phyloP scores from a whole-genome alignment of 257 asterid genomes.

The Solanum habrochaites region DNA sequence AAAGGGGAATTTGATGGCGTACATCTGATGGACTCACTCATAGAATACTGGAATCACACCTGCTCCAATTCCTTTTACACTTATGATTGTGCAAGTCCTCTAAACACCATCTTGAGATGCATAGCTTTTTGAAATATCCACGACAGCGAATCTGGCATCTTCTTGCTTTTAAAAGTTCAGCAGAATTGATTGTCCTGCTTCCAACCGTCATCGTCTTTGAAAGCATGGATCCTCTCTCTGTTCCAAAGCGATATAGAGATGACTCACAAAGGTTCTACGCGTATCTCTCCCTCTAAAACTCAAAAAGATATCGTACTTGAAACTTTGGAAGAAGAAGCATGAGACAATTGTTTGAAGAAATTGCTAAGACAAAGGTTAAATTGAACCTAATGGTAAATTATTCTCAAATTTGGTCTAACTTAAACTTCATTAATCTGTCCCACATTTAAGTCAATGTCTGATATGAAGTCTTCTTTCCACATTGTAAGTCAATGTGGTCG shows the following conservation, averaged over 20 bases:
- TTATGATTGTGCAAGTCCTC: not conserved
- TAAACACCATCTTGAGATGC: not conserved
- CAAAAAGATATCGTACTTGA: not conserved
- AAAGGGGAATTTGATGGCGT: not conserved
- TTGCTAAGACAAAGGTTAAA: too few species aligned
- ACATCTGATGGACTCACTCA: not conserved
- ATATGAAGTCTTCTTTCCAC: too few species aligned
- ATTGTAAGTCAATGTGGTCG: too few species aligned
- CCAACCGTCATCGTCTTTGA: not conserved
- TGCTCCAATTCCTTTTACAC: not conserved
- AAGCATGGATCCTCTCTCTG: not conserved
- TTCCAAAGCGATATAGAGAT: not conserved
- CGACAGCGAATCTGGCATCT: not conserved
- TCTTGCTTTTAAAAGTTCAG: not conserved
- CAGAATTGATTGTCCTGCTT: not conserved
- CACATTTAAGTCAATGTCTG: too few species aligned
- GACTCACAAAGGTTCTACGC: not conserved
- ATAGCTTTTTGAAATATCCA: not conserved
- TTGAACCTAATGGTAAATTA: too few species aligned
- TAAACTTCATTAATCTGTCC: too few species aligned
- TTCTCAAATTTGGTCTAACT: too few species aligned
- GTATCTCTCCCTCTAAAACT: not conserved
- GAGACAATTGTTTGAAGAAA: too few species aligned
- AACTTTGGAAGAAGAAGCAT: not conserved
- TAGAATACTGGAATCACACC: not conserved